Evolutionary conservation across 176 grass and related monocot species (phyloP).

Genomic region (Oryza longistaminata): DNA sequence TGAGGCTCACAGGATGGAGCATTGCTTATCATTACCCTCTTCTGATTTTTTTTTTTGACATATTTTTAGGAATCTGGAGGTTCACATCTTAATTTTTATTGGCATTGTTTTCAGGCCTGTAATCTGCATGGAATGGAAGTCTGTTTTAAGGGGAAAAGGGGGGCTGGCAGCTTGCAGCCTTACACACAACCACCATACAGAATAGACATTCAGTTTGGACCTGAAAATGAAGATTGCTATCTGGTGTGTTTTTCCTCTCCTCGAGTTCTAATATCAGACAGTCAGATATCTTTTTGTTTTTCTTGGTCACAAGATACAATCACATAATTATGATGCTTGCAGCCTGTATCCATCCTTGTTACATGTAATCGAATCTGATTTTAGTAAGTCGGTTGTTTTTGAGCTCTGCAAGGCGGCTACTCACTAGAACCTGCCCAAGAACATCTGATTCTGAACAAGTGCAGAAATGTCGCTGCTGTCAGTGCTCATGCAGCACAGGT

Average conservation of each 20-base stretch:
- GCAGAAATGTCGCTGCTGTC: not conserved
- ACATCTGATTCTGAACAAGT: not conserved
- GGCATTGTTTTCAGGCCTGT: not conserved
- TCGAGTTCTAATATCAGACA: not conserved
- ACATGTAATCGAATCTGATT: not conserved
- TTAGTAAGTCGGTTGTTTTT: not conserved
- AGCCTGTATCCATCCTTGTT: not conserved
- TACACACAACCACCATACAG: not conserved
- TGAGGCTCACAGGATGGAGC: constrained; percentile 17
- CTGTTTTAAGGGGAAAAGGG: not conserved
- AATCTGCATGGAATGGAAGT: not conserved
- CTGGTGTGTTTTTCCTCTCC: not conserved
- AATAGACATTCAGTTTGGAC: not conserved
- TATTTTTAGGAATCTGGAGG: not conserved
- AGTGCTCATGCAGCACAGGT: constrained; percentile 28
- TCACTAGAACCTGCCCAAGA: not conserved
- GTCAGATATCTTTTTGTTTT: not conserved
- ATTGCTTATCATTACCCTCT: not conserved
- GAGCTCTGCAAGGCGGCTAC: not conserved
- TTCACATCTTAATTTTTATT: not conserved
- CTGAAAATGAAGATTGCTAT: not conserved
- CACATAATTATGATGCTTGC: not conserved
- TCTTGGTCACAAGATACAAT: not conserved
- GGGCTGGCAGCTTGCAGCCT: not conserved
- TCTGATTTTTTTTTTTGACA: no score